phyloP scores from a whole-genome alignment of 1,139 yeast species.

The Yamadazyma sp. region DNA sequence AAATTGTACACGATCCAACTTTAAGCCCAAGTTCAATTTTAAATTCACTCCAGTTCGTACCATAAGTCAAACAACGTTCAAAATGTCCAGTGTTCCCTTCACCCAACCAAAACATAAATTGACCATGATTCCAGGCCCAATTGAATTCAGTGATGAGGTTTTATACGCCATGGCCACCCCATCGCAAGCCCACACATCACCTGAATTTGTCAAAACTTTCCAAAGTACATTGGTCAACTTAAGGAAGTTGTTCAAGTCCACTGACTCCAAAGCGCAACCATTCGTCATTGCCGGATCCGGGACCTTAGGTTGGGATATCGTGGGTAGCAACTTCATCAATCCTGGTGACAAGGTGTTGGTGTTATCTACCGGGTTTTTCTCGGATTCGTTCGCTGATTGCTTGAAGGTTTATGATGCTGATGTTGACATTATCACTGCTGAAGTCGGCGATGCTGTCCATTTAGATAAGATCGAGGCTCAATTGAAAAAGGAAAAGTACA shows the following conservation, averaged over 20 bases:
- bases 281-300: constrained; percentile 88
- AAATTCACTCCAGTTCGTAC: not conserved
- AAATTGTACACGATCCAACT: not conserved
- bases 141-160: constrained; percentile 82
- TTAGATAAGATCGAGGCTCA: constrained; percentile 55
- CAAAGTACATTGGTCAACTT: constrained; percentile 66
- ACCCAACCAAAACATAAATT: constrained; percentile 53
- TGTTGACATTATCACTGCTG: constrained; percentile 66
- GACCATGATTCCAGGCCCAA: constrained; percentile 91
- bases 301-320: constrained; percentile 93
- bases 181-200: constrained; percentile 88
- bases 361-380: constrained; percentile 89
- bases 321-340: constrained; percentile 71
- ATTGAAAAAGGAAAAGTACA: constrained; percentile 52
- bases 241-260: constrained; percentile 72
- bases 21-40: not conserved
- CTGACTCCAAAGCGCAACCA: constrained; percentile 67
- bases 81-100: constrained; percentile 31
- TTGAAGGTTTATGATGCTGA: constrained; percentile 70
- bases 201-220: constrained; percentile 76
- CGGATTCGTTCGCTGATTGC: constrained; percentile 83
- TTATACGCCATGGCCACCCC: constrained; percentile 82
- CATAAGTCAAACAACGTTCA: constrained; percentile 2
- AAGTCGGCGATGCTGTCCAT: constrained; percentile 72
- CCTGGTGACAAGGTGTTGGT: constrained; percentile 75